Percentiles rank a stretch among this genome's conserved stretches.
These are phyloP conservation scores for Aureobasidium subglaciale DNA, from an alignment of 2,329 filamentous ascomycete genomes.

Conservation along the genomic window DNA sequence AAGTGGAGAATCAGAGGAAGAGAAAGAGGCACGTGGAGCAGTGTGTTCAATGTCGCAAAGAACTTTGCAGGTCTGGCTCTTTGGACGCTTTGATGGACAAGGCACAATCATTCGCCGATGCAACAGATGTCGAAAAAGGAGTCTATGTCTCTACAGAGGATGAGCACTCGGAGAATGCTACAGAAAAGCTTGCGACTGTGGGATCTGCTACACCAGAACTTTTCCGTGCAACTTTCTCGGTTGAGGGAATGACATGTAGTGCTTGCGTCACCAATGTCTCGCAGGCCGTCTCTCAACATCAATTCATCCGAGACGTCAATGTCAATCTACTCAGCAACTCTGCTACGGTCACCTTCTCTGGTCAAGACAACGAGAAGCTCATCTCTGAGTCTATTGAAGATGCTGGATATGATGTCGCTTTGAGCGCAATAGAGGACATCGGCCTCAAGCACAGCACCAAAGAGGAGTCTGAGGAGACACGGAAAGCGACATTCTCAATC, in stretches of 20 bases:
- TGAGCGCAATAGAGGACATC: slow-evolving; percentile 17
- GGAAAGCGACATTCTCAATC: slow-evolving; percentile 43
- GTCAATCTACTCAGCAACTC: slow-evolving; percentile 47
- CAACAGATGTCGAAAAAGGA: not conserved
- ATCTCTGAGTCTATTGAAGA: slow-evolving; percentile 35
- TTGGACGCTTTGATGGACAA: not conserved
- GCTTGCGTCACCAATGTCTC: slow-evolving; percentile 47
- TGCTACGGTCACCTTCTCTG: slow-evolving; percentile 38
- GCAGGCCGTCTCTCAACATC: slow-evolving; percentile 37
- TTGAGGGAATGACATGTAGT: slow-evolving; percentile 54
- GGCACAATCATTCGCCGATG: not conserved
- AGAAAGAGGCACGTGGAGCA: slow-evolving; percentile 15
- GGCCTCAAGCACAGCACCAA: not conserved
- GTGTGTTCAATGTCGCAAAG: slow-evolving; percentile 15
- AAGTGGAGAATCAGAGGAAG: slow-evolving; percentile 9
- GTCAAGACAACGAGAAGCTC: slow-evolving; percentile 40
- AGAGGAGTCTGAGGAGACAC: slow-evolving; percentile 13
- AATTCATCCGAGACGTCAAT: slow-evolving; percentile 41
- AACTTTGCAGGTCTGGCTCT: not conserved
- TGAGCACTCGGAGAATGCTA: not conserved
- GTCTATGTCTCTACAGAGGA: not conserved
- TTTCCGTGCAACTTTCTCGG: slow-evolving; percentile 38
- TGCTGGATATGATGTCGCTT: slow-evolving; percentile 22
- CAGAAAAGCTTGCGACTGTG: not conserved
- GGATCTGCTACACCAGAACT: not conserved